Evolutionary conservation across 2,329 filamentous ascomycete species (phyloP), one percentile per base, ranked within the genome.

Genomic region (Sphaerulina musiva): DNA sequence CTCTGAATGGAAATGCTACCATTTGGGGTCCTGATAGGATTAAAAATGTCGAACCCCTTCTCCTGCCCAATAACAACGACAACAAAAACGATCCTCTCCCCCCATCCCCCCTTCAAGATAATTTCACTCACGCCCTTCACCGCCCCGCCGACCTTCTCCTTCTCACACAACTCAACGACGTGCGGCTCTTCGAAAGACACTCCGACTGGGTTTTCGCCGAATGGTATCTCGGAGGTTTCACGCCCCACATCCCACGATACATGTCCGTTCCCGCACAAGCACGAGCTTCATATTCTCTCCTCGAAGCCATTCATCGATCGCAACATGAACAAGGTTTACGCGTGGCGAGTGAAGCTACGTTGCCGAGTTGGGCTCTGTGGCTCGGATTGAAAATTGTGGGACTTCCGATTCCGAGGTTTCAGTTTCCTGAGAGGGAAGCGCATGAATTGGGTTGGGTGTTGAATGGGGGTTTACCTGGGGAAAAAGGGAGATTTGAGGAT

Each of bases 321-420:
- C 70, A 73, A 58, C 50, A 68, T 36, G 56, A 64, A 14, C 50
- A 57, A 2, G 54, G 54, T 23, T 14, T 40, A 26, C 51, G 54
- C 20, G 77, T 84, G 57, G 89, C 89, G 85, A 85, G 89, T 64
- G 78, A 81, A 34, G 86, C 89, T 67, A 87, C 86, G 49, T 86
- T 85, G 0, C 86, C 90, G 68, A 89, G 89, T 85, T 85, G 83
- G 51, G 82, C 86, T 0, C 76, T 90, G 11, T 79, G 88, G 56
- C 86, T 90, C 66, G 86, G 87, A 4, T 75, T 89, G 47, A 90
- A 90, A 70, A 81, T 84, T 2, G 83, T 89, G 56, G 68, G 68
- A 54, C 66, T 70, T 17, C 71, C 71, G 23, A 64, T 70, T 31
- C 71, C 71, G 3, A 63, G 64, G 0, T 73, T 67, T 58, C 67